These are phyloP conservation scores for Exophiala viscosa DNA, from an alignment of 2,329 filamentous ascomycete species.

Conservation along the genomic window DNA sequence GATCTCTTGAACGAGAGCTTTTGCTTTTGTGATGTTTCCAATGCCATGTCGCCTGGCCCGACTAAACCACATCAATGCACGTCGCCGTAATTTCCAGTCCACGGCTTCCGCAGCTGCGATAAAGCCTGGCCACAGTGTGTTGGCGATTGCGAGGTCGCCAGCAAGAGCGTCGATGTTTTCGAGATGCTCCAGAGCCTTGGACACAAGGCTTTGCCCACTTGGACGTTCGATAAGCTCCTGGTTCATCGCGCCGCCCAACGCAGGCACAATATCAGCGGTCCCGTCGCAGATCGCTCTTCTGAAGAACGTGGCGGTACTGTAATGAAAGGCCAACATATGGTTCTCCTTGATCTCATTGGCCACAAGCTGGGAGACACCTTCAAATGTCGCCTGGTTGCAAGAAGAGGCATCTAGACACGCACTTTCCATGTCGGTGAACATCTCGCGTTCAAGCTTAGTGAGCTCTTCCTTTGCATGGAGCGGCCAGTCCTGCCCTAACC, in stretches of 20 bases:
- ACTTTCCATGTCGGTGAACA: not conserved
- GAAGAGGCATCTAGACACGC: not conserved
- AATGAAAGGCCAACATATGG: slow-evolving; percentile 14
- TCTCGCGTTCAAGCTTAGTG: not conserved
- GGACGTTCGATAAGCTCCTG: not conserved
- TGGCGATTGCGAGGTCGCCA: not conserved
- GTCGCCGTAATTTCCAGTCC: slow-evolving; percentile 3
- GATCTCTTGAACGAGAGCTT: slow-evolving; percentile 6
- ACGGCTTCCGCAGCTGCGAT: slow-evolving; percentile 13
- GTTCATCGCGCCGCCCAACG: not conserved
- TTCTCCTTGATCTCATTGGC: slow-evolving; percentile 31
- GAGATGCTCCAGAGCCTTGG: slow-evolving; percentile 7
- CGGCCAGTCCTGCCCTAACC: not conserved
- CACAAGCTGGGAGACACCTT: slow-evolving; percentile 25
- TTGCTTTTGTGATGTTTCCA: slow-evolving; percentile 8
- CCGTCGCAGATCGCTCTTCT: not conserved
- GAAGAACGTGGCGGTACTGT: slow-evolving; percentile 7
- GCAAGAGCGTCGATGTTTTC: slow-evolving; percentile 12
- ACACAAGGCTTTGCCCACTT: slow-evolving; percentile 1
- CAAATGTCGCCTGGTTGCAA: not conserved
- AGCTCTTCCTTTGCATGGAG: not conserved
- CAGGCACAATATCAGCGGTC: not conserved
- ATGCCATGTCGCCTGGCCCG: slow-evolving; percentile 4
- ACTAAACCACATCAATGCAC: slow-evolving; percentile 13
- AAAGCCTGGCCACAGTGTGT: slow-evolving; percentile 13